Evolutionary conservation across 73 alveolate genomes (phyloP), one percentile per base, ranked within the genome.

Genomic region (Symbiodinium natans): DNA sequence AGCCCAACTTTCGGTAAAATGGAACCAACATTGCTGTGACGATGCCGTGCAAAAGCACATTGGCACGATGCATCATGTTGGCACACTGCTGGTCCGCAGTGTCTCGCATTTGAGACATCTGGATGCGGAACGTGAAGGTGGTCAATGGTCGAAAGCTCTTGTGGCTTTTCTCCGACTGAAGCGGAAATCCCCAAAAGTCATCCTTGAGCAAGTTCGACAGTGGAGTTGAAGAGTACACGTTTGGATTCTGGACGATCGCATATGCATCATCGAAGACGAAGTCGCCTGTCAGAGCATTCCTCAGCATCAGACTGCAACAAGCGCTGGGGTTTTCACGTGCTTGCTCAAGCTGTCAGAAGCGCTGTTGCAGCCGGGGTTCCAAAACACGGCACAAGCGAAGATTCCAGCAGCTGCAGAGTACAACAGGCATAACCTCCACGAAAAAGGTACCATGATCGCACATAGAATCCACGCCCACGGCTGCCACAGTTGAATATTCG

Each of bases 141-240:
- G 95, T 88, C 86, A 88, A n/a, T 11, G 95, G 95, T 31, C 95
- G 85, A 63, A 59, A 88, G 42, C 95, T 88, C 48, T 88, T 88
- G 86, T 88, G 95, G 42, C 95, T 88, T 68, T 88, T 88, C 86
- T 88, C 95, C 25, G 95, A 88, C 41, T 88, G 86, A n/a, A 88
- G 85, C 11, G 95, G 95, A 43, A 88, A 88, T 8, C 95, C 95
- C 95, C 95, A 88, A 63, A 88, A 88, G 42, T 88, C 95, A 29
- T 88, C 52, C 73, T 63, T 46, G 43, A 88, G 75, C 73, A 88
- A 11, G 34, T 74, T 56, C n/a, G 33, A 4, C 95, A 56, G 31
- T 38, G 95, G 95, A 52, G 73, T 41, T 6, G 95, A 88, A 17
- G 95, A 88, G 36, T 88, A 88, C 43, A 88, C 86, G 42, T 88